These are phyloP conservation scores for Solanum virginianum DNA, from an alignment of 257 asterid genomes.

Conservation along the genomic window DNA sequence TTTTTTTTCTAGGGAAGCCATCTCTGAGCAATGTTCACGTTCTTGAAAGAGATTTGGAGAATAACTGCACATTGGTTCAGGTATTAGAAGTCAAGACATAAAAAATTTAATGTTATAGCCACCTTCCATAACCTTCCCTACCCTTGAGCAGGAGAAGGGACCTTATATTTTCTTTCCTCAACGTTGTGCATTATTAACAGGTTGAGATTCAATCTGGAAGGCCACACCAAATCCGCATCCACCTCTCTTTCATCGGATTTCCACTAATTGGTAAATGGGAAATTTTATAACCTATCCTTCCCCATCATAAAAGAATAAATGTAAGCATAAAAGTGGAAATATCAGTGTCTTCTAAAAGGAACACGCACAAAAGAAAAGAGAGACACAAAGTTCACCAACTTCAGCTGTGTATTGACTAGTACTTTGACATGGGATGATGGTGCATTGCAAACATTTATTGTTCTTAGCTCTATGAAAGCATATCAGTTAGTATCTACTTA, in stretches of 20 bases:
- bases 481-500: not conserved
- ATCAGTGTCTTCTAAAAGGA: not conserved
- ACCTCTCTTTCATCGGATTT: constrained; percentile 78
- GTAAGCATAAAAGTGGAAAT: not conserved
- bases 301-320: not conserved
- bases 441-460: not conserved
- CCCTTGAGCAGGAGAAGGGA: not conserved
- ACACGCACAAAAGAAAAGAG: not conserved
- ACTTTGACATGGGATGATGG: not conserved
- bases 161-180: not conserved
- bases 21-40: constrained; percentile 66
- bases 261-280: constrained; percentile 51
- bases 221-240: constrained; percentile 97
- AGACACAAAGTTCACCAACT: not conserved
- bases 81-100: constrained; percentile 22
- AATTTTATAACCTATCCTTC: not conserved
- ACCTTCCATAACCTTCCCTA: not conserved
- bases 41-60: constrained; percentile 56
- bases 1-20: constrained; percentile 59
- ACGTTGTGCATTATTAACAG: constrained; percentile 15
- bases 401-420: not conserved
- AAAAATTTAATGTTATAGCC: not conserved
- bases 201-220: constrained; percentile 95
- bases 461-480: not conserved
- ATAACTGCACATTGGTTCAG: constrained; percentile 71